Evolutionary conservation across 2,329 filamentous ascomycete genomes (phyloP), one percentile per base, ranked within the genome.

Genomic region (Aspergillus fumigatus): DNA sequence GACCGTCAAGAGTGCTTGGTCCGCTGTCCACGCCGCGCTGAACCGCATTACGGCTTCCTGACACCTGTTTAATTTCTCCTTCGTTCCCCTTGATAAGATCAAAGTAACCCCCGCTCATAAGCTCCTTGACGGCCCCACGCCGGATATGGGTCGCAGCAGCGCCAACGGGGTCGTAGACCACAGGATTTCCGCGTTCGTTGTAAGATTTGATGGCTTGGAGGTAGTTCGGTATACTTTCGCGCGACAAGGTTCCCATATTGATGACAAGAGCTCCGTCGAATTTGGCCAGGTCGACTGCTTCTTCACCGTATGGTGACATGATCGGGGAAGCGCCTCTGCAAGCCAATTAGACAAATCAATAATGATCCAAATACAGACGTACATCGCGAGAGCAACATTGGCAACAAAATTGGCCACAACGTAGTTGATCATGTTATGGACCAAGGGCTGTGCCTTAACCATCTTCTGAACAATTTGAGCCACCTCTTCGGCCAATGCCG

Each of bases 341-440:
- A 11, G 32, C 19, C 27, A 3, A 45, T 72, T 49, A 73, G 61
- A 19, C 53, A 26, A 11, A 32, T 19, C 26, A 17, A 23, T 17
- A 5, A 6, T n/a, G 17, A 41, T 10, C 7, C 23, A 26, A 41
- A 35, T 19, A 1, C 25, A 6, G 26, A 63, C 72, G 67, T 63
- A 79, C 76, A 95, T 82, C 35, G 88, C 85, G 17, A 97, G 82
- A 41, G 90, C 91, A 3, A 97, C 88, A 68, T 96, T 97, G 52
- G 94, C 93, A 17, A 92, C 90, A 67, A 97, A 89, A 75, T 97
- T 96, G 68, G 96, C 92, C 23, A 97, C 93, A 0, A 97, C 93
- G 52, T 92, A 81, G 71, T 97, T 97, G 53, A 94, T 97, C 90
- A 97, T 97, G 75, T 96, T 97, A 76, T 97, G 93, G 51, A 88